Percentiles rank a stretch among this genome's conserved stretches.
Conservation (phyloP, 345 rosid genomes). For the Gossypium longicalyx region DNA sequence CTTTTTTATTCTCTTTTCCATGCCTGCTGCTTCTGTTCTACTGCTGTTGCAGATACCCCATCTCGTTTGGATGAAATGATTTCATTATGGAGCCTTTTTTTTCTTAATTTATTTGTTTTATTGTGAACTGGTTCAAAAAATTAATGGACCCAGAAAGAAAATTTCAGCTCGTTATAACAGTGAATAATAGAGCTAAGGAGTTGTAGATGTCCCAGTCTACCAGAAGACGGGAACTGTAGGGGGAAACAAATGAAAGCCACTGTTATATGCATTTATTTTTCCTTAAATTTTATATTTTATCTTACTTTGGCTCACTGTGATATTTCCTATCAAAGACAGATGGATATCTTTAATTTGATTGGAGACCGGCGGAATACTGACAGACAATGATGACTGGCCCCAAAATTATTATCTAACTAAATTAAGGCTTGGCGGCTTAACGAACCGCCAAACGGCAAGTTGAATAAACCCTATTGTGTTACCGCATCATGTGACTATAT, state of each 20-base stretch:
- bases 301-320: not conserved
- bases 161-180: not conserved
- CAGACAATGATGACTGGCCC: not conserved
- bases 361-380: not conserved
- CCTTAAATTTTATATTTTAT: not conserved
- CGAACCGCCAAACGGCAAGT: not conserved
- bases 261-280: not conserved
- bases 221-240: not conserved
- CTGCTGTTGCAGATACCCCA: not conserved
- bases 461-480: not conserved
- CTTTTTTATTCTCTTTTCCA: constrained; percentile 17
- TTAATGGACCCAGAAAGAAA: not conserved
- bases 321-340: not conserved
- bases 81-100: not conserved
- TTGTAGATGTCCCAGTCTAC: not conserved
- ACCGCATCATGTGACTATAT: too few relatives aligned
- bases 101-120: not conserved
- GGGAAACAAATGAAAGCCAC: not conserved
- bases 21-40: constrained; percentile 18
- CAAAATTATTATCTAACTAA: not conserved
- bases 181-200: not conserved
- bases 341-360: not conserved
- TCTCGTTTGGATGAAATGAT: not conserved
- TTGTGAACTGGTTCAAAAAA: not conserved
- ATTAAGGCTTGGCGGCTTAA: not conserved